Conservation (phyloP, 2,329 filamentous ascomycete genomes). For the Claviceps sorghi region DNA sequence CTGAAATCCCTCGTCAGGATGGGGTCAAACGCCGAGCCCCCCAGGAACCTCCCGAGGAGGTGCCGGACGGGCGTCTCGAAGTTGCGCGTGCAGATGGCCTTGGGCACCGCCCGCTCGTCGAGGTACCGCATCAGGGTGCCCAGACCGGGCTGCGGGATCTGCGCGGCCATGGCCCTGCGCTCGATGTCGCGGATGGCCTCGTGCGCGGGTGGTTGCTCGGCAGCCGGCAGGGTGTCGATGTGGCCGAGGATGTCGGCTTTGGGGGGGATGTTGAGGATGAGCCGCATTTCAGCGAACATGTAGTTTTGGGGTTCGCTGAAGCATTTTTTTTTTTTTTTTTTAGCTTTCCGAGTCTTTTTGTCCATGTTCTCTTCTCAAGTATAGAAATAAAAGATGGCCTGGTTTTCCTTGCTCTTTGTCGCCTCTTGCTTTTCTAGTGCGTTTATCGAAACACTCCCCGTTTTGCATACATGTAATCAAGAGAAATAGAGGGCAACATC, state of each 20-base stretch:
- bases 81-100: constrained; percentile 88
- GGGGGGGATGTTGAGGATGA: constrained; percentile 57
- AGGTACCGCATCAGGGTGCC: constrained; percentile 68
- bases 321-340: neutral
- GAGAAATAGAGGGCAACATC: too few species aligned
- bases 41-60: constrained; percentile 61
- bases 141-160: constrained; percentile 72
- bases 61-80: constrained; percentile 69
- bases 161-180: constrained; percentile 60
- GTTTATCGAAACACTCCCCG: neutral
- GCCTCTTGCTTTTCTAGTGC: neutral
- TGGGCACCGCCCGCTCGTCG: constrained; percentile 48
- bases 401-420: neutral
- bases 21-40: constrained; percentile 53
- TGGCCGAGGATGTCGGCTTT: constrained; percentile 76
- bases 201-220: constrained; percentile 48
- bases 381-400: neutral
- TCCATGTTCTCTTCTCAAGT: neutral
- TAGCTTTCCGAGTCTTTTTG: neutral
- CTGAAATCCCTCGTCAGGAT: constrained; percentile 73
- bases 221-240: constrained; percentile 55
- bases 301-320: constrained; percentile 75
- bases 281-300: constrained; percentile 86
- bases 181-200: constrained; percentile 68
- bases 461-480: too few species aligned